Base-by-base conservation (phyloP, 345 rosid species). In the Salix purpurea region DNA sequence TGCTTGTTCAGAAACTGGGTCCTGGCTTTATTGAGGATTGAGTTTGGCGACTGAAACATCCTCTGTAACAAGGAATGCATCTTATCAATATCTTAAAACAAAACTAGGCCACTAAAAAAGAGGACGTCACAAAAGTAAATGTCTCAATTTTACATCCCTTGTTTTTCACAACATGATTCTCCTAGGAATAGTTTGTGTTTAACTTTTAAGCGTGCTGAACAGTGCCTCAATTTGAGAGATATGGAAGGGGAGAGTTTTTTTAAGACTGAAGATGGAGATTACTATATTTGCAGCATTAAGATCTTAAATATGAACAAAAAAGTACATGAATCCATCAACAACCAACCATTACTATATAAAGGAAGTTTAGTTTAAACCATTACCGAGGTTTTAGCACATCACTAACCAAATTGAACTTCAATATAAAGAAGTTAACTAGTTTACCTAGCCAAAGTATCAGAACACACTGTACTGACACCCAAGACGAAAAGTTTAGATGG, bases 1-100 rank as follows among this genome's bases (percentile, higher is more conserved):
- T 94, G 97, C 84, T 87, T 89, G 87, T 90, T 92, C 79, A 94
- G 73, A 69, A 67, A 84, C 79, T 87, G 95, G n/a, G 99, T 94
- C 85, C 98, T 89, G 58, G 98, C 97, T 85, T 96, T 94, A 76
- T 86, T 94, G 60, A 79, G 52, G 21, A 78, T 85, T 7, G 98
- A 96, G 83, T 96, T 92, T 69, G 98, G 97, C 4, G 99, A 96
- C 71, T 77, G 86, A 73, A 48, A 88, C 87, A 91, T 81, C 83
- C 92, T 90, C 97, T 96, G 96, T 39, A 69, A 73, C 70, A 76
- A 65, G 52, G 37, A 78, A 50, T 12, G 7, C 8, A 61, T 4
- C 2, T 21, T 5, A 1, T 69, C 40, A 32, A 37, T 4, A n/a
- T 32, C 42, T 26, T 19, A 13, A 7, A 34, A 74, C 30, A 2